Evolutionary conservation across 352 stramenopile species (phyloP).

Genomic region (Globisporangium apiculatum): DNA sequence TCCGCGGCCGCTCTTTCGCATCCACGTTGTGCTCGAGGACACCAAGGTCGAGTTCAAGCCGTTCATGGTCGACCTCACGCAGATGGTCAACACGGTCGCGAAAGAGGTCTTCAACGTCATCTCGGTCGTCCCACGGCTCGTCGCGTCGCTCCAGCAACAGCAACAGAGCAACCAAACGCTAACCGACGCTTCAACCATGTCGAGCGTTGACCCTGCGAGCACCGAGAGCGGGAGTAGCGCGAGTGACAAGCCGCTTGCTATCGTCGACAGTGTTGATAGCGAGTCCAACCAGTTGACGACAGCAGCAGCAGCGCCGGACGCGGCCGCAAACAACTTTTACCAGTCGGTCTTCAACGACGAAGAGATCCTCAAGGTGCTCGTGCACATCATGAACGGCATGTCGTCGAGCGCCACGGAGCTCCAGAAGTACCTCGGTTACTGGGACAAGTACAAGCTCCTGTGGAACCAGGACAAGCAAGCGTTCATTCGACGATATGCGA

Average conservation of each 20-base stretch:
- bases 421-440: conserved; percentile 94
- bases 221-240: neutral
- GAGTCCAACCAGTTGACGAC: conserved; percentile 2
- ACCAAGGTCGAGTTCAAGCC: conserved; percentile 92
- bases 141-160: conserved; percentile 32
- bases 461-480: conserved; percentile 94
- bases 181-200: conserved; percentile 7
- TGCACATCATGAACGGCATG: conserved; percentile 97
- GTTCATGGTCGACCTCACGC: conserved; percentile 91
- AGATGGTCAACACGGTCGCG: conserved; percentile 92
- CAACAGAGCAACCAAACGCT: conserved; percentile 16
- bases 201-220: neutral
- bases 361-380: conserved; percentile 93
- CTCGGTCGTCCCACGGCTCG: conserved; percentile 86
- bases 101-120: conserved; percentile 95
- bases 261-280: conserved; percentile 1
- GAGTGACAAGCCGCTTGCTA: neutral
- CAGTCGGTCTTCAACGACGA: conserved; percentile 94
- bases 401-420: conserved; percentile 89
- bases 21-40: conserved; percentile 92
- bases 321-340: conserved; percentile 75
- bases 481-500: conserved; percentile 94
- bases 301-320: neutral
- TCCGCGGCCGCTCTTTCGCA: conserved; percentile 88
- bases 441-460: conserved; percentile 91